These are phyloP conservation scores for Plenodomus tracheiphilus DNA, from an alignment of 2,329 filamentous ascomycete genomes.

Conservation along the genomic window DNA sequence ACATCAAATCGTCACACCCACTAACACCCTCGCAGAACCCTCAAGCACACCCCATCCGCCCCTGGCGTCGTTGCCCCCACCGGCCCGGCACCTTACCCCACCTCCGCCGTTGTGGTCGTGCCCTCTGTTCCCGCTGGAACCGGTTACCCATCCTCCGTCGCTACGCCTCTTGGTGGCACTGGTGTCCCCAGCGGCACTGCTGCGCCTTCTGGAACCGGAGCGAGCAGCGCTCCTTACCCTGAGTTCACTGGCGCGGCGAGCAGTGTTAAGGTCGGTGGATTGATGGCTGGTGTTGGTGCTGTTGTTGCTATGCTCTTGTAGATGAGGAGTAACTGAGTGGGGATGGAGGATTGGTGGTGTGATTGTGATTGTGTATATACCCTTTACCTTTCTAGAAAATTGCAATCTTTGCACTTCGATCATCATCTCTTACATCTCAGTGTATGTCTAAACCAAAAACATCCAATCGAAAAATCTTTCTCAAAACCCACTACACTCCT, in stretches of 20 bases:
- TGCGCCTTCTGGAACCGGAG: conserved; percentile 17
- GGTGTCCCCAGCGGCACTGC: conserved; percentile 1
- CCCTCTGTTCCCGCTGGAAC: conserved; percentile 27
- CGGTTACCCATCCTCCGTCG: conserved; percentile 10
- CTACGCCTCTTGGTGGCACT: neutral
- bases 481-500: no score
- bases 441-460: no score
- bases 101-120: conserved; percentile 11
- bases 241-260: conserved; percentile 41
- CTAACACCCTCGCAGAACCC: conserved; percentile 8
- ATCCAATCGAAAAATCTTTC: no score
- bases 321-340: conserved; percentile 1
- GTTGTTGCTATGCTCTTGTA: conserved; percentile 43
- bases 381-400: no score
- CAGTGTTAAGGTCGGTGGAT: conserved; percentile 32
- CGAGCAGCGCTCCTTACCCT: conserved; percentile 20
- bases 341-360: neutral
- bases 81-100: conserved; percentile 32
- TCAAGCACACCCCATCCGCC: conserved; percentile 26
- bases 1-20: neutral
- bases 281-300: conserved; percentile 40
- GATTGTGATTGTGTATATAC: neutral
- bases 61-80: conserved; percentile 22
- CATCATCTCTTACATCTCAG: no score
- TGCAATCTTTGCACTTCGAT: no score